phyloP scores from a whole-genome alignment of 2,329 filamentous ascomycete genomes.

The Neodidymelliopsis sp. region DNA sequence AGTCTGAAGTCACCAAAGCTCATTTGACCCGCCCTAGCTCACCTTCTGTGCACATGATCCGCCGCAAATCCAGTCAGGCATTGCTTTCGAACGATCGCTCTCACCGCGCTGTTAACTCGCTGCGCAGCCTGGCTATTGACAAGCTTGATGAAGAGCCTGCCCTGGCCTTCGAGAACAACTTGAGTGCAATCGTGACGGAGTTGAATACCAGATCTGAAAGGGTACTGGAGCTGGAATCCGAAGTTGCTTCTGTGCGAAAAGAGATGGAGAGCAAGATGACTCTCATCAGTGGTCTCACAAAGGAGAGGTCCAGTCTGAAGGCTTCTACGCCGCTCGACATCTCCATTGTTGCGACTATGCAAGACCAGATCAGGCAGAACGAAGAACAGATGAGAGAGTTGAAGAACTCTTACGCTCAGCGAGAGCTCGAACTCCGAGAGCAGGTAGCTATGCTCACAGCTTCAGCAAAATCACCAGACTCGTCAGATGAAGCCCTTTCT shows the following conservation, averaged over 20 bases:
- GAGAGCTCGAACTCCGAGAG: conserved; percentile 76
- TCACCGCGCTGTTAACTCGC: conserved; percentile 86
- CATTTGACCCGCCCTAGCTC: conserved; percentile 69
- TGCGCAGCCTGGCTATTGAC: conserved; percentile 86
- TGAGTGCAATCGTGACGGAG: conserved; percentile 93
- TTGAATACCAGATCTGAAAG: conserved; percentile 85
- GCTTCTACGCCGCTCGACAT: conserved; percentile 84
- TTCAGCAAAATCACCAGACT: conserved; percentile 51
- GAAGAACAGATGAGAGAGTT: conserved; percentile 79
- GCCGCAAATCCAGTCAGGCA: conserved; percentile 91
- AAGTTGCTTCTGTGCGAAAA: conserved; percentile 82
- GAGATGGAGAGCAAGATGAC: conserved; percentile 98
- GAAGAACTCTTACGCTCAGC: conserved; percentile 73
- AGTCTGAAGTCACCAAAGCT: conserved; percentile 83
- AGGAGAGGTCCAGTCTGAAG: conserved; percentile 90
- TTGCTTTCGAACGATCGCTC: conserved; percentile 87
- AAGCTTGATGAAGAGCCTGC: conserved; percentile 83
- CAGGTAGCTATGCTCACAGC: conserved; percentile 75
- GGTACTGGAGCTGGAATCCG: conserved; percentile 87
- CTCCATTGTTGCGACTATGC: conserved; percentile 84
- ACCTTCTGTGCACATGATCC: conserved; percentile 78
- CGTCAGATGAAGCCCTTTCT: conserved; percentile 28
- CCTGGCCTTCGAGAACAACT: conserved; percentile 90
- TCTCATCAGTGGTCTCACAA: conserved; percentile 91
- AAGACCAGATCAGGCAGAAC: conserved; percentile 85